A percentile compares a stretch with the other conserved stretches of the same genome.
These are phyloP conservation scores for Fraxinus dipetala DNA, from an alignment of 305 asterid species.

Conservation along the genomic window DNA sequence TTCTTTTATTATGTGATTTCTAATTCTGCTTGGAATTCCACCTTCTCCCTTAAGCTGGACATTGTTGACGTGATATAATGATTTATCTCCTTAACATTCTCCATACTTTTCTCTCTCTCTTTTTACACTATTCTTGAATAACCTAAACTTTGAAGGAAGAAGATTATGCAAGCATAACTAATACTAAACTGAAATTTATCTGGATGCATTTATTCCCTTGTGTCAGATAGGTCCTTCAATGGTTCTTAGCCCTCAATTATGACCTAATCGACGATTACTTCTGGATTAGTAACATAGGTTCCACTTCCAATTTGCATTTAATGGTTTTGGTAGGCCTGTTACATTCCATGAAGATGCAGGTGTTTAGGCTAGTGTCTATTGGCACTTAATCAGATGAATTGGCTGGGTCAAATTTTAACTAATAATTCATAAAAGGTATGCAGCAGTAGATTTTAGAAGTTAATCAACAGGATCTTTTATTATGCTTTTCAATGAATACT, in stretches of 20 bases:
- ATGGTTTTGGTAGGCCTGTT: conserved; percentile 46
- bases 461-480: conserved; percentile 27
- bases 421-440: conserved; percentile 58
- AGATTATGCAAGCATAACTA: conserved; percentile 7
- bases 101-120: conserved; percentile 9
- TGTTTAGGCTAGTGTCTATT: conserved; percentile 44
- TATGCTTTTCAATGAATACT: conserved; percentile 17
- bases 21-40: conserved; percentile 3
- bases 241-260: conserved; percentile 8
- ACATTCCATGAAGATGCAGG: conserved; percentile 63
- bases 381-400: conserved; percentile 61
- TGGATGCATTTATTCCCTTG: conserved; percentile 10
- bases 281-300: conserved; percentile 13
- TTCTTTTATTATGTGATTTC: conserved; percentile 23
- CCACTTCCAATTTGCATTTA: conserved; percentile 28
- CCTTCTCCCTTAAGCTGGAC: conserved; percentile 9
- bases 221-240: not conserved
- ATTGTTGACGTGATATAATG: not conserved
- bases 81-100: conserved; percentile 11
- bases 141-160: not conserved
- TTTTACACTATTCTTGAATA: conserved; percentile 4
- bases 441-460: conserved; percentile 32
- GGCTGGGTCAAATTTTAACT: conserved; percentile 46
- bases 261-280: conserved; percentile 18
- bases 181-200: conserved; percentile 2